Conservation (phyloP, 371 early-diverging fungal genomes). For the Gilbertella persicaria region DNA sequence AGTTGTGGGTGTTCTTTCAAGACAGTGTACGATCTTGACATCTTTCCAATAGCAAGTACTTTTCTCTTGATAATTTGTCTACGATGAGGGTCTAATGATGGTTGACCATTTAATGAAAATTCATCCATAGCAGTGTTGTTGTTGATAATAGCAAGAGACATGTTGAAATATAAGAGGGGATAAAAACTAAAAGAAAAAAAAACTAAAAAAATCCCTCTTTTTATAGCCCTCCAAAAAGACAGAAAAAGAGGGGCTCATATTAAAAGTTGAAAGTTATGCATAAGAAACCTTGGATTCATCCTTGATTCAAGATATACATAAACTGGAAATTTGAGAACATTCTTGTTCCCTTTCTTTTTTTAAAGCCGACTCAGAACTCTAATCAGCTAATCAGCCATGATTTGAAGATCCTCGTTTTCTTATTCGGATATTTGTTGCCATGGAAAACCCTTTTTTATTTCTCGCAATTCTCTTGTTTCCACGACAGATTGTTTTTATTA, state of each 20-base stretch:
- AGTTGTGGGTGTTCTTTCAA: constrained; percentile 38
- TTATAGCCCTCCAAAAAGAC: constrained; percentile 3
- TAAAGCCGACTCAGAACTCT: constrained; percentile 8
- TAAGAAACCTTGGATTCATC: background rate
- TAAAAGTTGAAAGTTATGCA: background rate
- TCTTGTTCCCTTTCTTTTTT: constrained; percentile 10
- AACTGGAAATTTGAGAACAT: constrained; percentile 24
- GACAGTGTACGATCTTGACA: constrained; percentile 37
- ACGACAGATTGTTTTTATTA: no score
- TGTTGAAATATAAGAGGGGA: background rate
- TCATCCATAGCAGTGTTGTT: constrained; percentile 6
- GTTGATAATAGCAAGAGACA: constrained; percentile 19
- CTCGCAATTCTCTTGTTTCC: constrained; percentile 6
- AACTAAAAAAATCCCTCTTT: background rate
- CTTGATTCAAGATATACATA: constrained; percentile 1
- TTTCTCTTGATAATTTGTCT: constrained; percentile 45
- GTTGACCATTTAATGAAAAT: background rate
- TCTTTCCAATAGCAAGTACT: constrained; percentile 43
- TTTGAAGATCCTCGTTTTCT: constrained; percentile 11
- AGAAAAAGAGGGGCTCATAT: background rate
- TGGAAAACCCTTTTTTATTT: constrained; percentile 3
- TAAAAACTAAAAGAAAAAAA: background rate
- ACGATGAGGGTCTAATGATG: constrained; percentile 26
- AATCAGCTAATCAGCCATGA: constrained; percentile 1
- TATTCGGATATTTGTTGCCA: constrained; percentile 4